A percentile compares a stretch with the other conserved stretches of the same genome.
phyloP scores from a whole-genome alignment of 805 yeast genomes.

The Myxozyma neglecta region DNA sequence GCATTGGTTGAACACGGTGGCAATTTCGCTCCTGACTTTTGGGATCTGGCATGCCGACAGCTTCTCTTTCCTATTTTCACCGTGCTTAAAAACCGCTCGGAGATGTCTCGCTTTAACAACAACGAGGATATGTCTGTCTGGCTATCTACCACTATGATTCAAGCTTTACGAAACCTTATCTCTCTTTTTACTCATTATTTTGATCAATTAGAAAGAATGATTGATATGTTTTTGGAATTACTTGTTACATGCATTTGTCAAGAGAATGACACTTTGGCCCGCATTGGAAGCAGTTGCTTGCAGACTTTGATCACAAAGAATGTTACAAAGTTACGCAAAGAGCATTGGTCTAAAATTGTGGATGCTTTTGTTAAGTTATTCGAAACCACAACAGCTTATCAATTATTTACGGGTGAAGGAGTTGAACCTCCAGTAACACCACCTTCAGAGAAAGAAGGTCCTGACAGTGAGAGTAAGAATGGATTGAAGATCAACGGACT shows the following conservation, averaged over 20 bases:
- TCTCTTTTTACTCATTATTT: conserved; percentile 81
- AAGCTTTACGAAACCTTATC: conserved; percentile 86
- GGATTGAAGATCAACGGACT: conserved; percentile 28
- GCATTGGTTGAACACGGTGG: conserved; percentile 76
- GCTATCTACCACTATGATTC: conserved; percentile 94
- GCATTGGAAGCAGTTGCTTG: conserved; percentile 89
- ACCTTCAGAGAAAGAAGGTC: conserved; percentile 17
- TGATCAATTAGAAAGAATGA: conserved; percentile 66
- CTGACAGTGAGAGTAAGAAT: not conserved
- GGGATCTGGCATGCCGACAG: conserved; percentile 78
- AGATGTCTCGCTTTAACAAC: conserved; percentile 60
- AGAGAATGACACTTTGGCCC: conserved; percentile 93
- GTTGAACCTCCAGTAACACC: conserved; percentile 47
- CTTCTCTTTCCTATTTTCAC: conserved; percentile 88
- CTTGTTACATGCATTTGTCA: conserved; percentile 89
- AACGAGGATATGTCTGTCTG: conserved; percentile 91
- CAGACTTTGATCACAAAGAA: conserved; percentile 78
- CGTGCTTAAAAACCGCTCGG: conserved; percentile 74
- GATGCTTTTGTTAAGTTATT: conserved; percentile 68
- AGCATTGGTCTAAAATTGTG: conserved; percentile 75
- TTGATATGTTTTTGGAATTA: conserved; percentile 75
- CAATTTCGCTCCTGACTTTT: conserved; percentile 68
- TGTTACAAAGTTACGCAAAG: conserved; percentile 56
- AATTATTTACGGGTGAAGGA: conserved; percentile 55
- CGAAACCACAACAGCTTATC: conserved; percentile 80